These are phyloP conservation scores for Physaria fendleri DNA, from an alignment of 345 rosid species.

Conservation along the genomic window DNA sequence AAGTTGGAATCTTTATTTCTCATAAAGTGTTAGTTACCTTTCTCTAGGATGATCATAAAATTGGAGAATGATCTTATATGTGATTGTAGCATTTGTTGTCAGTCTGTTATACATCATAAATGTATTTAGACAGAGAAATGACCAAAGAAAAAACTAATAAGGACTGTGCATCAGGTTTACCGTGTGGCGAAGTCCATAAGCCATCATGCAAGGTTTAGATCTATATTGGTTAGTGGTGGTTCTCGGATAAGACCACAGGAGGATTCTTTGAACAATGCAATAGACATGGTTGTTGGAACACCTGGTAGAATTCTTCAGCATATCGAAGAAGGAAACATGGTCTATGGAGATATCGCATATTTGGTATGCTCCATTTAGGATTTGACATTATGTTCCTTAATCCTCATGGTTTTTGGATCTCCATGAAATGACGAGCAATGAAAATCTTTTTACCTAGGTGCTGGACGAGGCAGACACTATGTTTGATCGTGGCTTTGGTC, in stretches of 20 bases:
- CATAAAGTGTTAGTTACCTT: background rate
- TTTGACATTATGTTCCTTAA: background rate
- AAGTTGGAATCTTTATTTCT: background rate
- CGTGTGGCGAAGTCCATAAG: conserved; percentile 85
- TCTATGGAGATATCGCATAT: conserved; percentile 84
- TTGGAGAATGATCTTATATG: background rate
- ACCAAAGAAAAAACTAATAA: background rate
- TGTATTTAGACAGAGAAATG: background rate
- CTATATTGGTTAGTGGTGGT: conserved; percentile 90
- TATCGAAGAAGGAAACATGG: conserved; percentile 85
- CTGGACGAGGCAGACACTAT: conserved; percentile 98
- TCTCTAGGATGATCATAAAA: background rate
- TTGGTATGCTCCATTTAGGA: conserved; percentile 27
- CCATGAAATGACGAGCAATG: background rate
- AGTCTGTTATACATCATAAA: background rate
- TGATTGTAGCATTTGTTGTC: background rate
- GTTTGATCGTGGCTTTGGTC: conserved; percentile 98
- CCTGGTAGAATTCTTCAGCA: conserved; percentile 97
- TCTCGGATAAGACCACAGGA: conserved; percentile 83
- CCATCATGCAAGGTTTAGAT: conserved; percentile 89
- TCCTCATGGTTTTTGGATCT: background rate
- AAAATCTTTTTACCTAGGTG: conserved; percentile 43
- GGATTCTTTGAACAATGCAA: conserved; percentile 68
- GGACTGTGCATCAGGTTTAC: conserved; percentile 51
- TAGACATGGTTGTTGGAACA: conserved; percentile 93